Conservation (phyloP, 1,284 basidiomycete genomes). For the Macrocystidia cucumis region DNA sequence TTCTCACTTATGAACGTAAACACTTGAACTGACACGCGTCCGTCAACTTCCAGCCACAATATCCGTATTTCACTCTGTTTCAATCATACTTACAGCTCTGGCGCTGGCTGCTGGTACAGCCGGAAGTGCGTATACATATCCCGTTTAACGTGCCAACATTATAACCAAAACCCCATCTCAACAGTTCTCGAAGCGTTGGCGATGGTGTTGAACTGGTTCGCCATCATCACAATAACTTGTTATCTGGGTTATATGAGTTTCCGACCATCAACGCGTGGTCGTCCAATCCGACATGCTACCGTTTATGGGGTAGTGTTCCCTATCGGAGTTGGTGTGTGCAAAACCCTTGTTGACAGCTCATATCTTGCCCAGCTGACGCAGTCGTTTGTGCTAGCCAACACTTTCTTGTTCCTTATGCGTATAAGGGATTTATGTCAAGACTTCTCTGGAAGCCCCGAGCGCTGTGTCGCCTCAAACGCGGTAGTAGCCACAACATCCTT, state of each 20-base stretch:
- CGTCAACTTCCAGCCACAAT: too few species aligned
- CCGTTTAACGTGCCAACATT: background rate
- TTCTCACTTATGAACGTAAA: too few species aligned
- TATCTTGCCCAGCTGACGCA: too few species aligned
- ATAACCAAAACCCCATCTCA: too few species aligned
- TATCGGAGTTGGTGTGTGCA: too few species aligned
- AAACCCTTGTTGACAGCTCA: background rate
- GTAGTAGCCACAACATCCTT: constrained; percentile 9
- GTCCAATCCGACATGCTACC: too few species aligned
- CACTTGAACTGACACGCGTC: too few species aligned
- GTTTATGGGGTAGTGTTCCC: too few species aligned
- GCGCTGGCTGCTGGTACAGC: constrained; percentile 11
- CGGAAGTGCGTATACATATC: constrained; percentile 6
- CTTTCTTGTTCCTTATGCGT: constrained; percentile 9
- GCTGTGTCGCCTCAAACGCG: constrained; percentile 1
- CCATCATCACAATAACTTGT: constrained; percentile 9
- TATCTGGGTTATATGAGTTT: constrained; percentile 11
- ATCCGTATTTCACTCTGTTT: too few species aligned
- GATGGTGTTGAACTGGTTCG: constrained; percentile 9
- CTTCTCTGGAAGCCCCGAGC: constrained; percentile 9
- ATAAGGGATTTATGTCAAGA: constrained; percentile 9
- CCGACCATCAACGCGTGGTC: constrained; percentile 6
- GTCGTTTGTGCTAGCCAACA: constrained; percentile 6
- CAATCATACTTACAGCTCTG: too few species aligned
- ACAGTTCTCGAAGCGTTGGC: constrained; percentile 12